Base-by-base conservation (phyloP, 139 green algal genomes). In the Dunaliella sp. region DNA sequence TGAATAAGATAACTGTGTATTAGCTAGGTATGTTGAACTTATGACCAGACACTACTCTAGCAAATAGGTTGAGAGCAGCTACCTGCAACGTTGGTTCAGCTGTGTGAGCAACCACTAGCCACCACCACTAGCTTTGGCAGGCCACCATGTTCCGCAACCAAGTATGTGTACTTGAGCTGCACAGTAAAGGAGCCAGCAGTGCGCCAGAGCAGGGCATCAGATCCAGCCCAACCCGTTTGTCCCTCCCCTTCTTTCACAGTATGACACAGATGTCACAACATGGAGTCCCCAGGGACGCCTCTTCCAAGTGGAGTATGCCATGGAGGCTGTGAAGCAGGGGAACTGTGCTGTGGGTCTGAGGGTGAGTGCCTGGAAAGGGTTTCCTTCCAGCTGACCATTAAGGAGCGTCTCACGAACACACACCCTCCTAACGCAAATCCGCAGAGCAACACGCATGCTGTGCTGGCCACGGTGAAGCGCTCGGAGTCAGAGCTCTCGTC, bases 261-360 rank as follows among this genome's bases (percentile, higher is more conserved):
- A 99, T 94, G 97, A 99, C 83, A 98, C 95, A 28, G 97, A 99
- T 86, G 95, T 99, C 22, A 97, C 95, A 0, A 98, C 96, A 36
- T 99, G 97, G 97, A 98, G 93, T 84, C 97, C 97, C 0, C 95
- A 98, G 86, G 97, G 97, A 0, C 93, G 97, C 16, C 93, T 99
- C 1, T 96, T 98, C 85, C 97, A 99, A 88, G 93, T 99, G 12
- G 97, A 99, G 86, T 99, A 99, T 83, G 97, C 97, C 1, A 99
- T 99, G 97, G 97, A 99, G 87, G 97, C 97, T 7, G 97, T 99
- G 0, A 99, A 99, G 93, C 97, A 99, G 83, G 97, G 97, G 78
- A 96, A 92, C 83, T 96, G 95, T 35, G 95, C 96, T 12, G 97
- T 99, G 1, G 97, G 97, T 1, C 85, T 99, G 28, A 97, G 94